Evolutionary conservation across 176 grass and related monocot species (phyloP).

Genomic region (Carex cristatella): DNA sequence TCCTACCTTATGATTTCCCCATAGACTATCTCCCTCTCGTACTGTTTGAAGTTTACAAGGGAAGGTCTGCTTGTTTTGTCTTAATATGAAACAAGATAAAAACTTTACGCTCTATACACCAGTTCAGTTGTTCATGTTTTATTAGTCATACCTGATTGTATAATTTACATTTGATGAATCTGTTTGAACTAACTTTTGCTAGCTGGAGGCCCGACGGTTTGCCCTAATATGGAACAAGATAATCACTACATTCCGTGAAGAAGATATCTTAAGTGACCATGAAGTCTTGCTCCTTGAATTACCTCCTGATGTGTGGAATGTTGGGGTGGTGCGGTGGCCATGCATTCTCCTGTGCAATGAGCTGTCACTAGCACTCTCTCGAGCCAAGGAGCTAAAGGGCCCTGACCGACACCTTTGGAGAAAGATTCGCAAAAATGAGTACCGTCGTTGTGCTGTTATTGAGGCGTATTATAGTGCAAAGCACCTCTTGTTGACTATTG

Average conservation of each 20-base stretch:
- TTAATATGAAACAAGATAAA: constrained; percentile 82
- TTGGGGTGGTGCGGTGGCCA: constrained; percentile 93
- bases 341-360: constrained; percentile 90
- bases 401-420: constrained; percentile 66
- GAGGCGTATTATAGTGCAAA: constrained; percentile 92
- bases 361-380: constrained; percentile 70
- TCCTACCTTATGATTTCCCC: not conserved
- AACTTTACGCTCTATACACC: not conserved
- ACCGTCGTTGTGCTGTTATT: constrained; percentile 72
- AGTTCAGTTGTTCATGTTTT: not conserved
- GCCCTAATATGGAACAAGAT: constrained; percentile 96
- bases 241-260: constrained; percentile 77
- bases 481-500: constrained; percentile 54
- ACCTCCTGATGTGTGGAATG: constrained; percentile 69
- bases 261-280: constrained; percentile 77
- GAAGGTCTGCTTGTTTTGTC: not conserved
- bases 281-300: constrained; percentile 82
- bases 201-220: constrained; percentile 58
- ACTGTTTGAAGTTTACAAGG: constrained; percentile 1
- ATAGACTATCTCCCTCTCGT: not conserved
- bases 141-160: not conserved
- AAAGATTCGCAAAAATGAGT: constrained; percentile 91
- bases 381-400: constrained; percentile 57
- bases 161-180: constrained; percentile 7
- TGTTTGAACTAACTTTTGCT: not conserved